Base-by-base conservation (phyloP, 139 green algal genomes). In the Coelastrella sp. region DNA sequence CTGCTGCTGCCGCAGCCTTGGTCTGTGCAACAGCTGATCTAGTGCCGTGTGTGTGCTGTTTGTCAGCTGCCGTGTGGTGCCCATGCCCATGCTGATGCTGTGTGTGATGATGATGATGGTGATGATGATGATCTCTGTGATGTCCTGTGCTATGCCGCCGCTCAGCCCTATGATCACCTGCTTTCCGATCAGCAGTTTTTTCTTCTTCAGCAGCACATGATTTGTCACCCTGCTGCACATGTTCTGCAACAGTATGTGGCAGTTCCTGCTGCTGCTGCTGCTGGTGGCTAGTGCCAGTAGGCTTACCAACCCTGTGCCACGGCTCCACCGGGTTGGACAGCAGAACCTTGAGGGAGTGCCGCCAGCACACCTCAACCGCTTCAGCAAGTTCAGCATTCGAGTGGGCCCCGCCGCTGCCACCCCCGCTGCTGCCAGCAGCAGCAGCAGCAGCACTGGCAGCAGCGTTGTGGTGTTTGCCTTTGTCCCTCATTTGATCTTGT, bases 261-360 rank as follows among this genome's bases (percentile, higher is more conserved):
- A 64, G 81, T 23, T 80, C 66, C 83, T 80, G 66, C 80, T 85
- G 80, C 83, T 66, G 65, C 83, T 68, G 68, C 68, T 58, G 47
- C 22, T 61, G 14, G 17, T 23, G 7, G 14, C 17, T 54, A 54
- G 58, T 10, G 54, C 68, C 20, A 19, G n/a, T 10, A 7, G 23
- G 59, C 6, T 74, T n/a, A 22, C 59, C 74, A 16, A 58, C 58
- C 59, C 80, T 59, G 22, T 80, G 66, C 83, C 83, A 88, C 3
- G 83, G 83, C 54, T 66, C 47, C 4, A 56, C 64, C 2, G 83
- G 83, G 20, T 75, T 88, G 11, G 83, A 88, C 83, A 88, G 68
- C 68, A 88, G 83, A 54, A 88, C 83, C 4, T 68, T 61, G 47
- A 88, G 54, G 4, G 83, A 88, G 54, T 88, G 83, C 3, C 68